Conservation (phyloP, 176 grass and related monocot genomes). For the Elymus sibiricus region DNA sequence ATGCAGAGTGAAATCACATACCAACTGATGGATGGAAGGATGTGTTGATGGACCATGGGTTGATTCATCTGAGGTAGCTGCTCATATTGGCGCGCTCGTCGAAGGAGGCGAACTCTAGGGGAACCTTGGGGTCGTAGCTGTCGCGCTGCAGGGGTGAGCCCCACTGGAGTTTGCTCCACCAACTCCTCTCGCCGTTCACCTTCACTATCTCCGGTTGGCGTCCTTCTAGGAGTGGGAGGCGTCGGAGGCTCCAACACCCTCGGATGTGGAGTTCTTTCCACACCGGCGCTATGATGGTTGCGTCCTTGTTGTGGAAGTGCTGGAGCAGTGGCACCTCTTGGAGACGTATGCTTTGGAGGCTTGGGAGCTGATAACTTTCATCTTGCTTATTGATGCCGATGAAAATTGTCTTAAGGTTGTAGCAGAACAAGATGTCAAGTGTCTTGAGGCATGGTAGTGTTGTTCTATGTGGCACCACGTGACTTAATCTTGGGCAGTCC, state of each 20-base stretch:
- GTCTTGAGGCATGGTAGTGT: not conserved
- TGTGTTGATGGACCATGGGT: too few relatives aligned
- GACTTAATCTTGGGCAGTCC: not conserved
- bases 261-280: not conserved
- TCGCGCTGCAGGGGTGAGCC: too few relatives aligned
- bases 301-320: not conserved
- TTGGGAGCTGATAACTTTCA: accelerated
- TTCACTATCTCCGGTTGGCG: not conserved
- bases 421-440: not conserved
- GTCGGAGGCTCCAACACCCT: conserved; percentile 15
- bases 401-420: not conserved
- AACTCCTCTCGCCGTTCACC: not conserved
- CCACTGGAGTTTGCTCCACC: conserved; percentile 2
- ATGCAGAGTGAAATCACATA: too few relatives aligned
- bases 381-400: accelerated
- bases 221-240: not conserved
- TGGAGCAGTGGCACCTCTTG: not conserved
- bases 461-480: not conserved
- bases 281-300: accelerated
- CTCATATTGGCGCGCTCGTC: too few relatives aligned
- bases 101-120: too few relatives aligned
- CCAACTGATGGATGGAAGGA: too few relatives aligned
- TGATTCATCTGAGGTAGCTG: too few relatives aligned
- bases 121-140: too few relatives aligned
- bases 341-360: not conserved